Percentiles rank a stretch among this genome's conserved stretches.
Conservation (phyloP, 2,329 filamentous ascomycete species). For the Verticillium nonalfalfae region DNA sequence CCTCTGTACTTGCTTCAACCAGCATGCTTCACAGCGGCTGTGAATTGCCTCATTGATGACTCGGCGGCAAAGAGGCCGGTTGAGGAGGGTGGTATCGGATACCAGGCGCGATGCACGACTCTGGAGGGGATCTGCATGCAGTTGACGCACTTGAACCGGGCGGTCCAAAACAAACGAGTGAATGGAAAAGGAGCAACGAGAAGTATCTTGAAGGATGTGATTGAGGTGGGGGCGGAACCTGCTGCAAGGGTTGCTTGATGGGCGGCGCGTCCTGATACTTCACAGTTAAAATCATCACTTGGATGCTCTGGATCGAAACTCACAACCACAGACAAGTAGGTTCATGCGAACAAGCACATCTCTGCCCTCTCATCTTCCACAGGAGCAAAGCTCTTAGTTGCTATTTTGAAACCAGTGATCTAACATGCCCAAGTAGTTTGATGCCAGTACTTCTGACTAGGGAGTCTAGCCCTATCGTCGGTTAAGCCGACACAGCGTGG, state of each 20-base stretch:
- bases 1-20: slow-evolving; percentile 33
- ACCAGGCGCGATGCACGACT: slow-evolving; percentile 25
- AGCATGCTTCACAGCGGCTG: slow-evolving; percentile 25
- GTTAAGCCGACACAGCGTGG: too few species aligned
- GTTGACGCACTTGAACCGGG: slow-evolving; percentile 31
- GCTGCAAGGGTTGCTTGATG: slow-evolving; percentile 6
- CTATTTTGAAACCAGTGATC: too few species aligned
- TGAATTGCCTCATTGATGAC: slow-evolving; percentile 30
- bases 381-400: too few species aligned
- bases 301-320: too few species aligned
- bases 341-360: too few species aligned
- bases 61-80: slow-evolving; percentile 25
- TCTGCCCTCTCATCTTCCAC: too few species aligned
- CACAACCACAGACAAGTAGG: too few species aligned
- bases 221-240: slow-evolving; percentile 8
- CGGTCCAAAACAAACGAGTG: slow-evolving; percentile 1
- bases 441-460: too few species aligned
- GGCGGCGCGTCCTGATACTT: background rate
- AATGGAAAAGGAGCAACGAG: background rate
- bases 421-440: too few species aligned
- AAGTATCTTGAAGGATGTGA: slow-evolving; percentile 6
- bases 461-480: too few species aligned
- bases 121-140: slow-evolving; percentile 34
- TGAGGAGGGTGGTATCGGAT: slow-evolving; percentile 34
- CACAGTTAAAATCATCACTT: too few species aligned